These are phyloP conservation scores for Malassezia caprae DNA, from an alignment of 1,284 basidiomycete genomes.

Conservation along the genomic window DNA sequence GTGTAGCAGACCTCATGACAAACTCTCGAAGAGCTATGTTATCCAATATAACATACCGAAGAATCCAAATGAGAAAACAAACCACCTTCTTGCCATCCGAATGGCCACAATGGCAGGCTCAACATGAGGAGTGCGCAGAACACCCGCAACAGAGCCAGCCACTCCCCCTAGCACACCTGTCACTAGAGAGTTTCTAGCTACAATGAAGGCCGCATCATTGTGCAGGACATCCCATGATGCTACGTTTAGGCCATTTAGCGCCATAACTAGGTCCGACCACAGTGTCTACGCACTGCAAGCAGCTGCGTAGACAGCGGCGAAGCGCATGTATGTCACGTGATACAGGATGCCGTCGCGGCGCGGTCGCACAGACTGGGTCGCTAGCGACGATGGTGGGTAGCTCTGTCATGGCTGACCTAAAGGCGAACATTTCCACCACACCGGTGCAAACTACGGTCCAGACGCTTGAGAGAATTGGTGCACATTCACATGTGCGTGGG, in stretches of 20 bases:
- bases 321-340: neutral
- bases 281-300: neutral
- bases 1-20: neutral
- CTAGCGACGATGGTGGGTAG: slow-evolving; percentile 12
- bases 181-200: neutral
- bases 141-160: neutral
- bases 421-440: slow-evolving; percentile 38
- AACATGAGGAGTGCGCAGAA: neutral
- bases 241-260: neutral
- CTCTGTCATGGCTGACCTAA: neutral
- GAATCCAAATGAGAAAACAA: slow-evolving; percentile 13
- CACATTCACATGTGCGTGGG: slow-evolving; percentile 44
- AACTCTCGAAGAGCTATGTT: slow-evolving; percentile 8
- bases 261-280: neutral
- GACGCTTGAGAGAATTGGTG: slow-evolving; percentile 43
- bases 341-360: neutral
- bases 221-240: neutral
- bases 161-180: neutral
- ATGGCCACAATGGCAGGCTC: neutral
- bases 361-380: neutral
- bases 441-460: slow-evolving; percentile 30
- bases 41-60: slow-evolving; percentile 6
- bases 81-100: slow-evolving; percentile 6
- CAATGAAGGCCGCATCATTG: neutral
- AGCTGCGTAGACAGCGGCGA: neutral